Percentiles rank a stretch among this genome's conserved stretches.
Conservation (phyloP, 352 stramenopile species). For the Pythium dissotocum region DNA sequence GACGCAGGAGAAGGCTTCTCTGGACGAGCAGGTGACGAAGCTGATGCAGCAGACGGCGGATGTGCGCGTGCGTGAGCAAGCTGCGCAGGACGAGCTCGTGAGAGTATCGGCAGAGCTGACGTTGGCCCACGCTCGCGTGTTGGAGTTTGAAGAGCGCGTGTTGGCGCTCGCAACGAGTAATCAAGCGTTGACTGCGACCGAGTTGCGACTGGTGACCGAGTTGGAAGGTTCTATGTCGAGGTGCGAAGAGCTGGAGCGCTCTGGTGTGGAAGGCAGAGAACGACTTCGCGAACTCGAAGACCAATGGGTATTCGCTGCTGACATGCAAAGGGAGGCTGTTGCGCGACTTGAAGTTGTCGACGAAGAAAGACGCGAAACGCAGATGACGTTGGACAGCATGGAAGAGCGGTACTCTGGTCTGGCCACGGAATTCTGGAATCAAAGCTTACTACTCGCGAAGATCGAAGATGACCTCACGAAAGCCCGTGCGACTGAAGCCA, state of each 20-base stretch:
- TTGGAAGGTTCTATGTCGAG: not conserved
- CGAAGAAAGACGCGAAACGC: conserved; percentile 17
- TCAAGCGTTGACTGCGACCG: not conserved
- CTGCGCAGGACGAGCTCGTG: not conserved
- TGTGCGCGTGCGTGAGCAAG: not conserved
- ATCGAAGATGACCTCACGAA: conserved; percentile 19
- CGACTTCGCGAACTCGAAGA: conserved; percentile 10
- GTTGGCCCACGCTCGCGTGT: not conserved
- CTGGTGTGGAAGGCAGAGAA: not conserved
- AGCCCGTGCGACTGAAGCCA: conserved; percentile 6
- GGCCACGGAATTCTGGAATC: conserved; percentile 22
- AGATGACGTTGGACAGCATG: conserved; percentile 3
- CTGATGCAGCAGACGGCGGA: conserved; percentile 4
- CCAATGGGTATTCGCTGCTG: conserved; percentile 12
- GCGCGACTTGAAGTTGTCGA: conserved; percentile 23
- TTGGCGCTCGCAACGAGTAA: conserved; percentile 1
- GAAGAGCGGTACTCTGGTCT: conserved; percentile 22
- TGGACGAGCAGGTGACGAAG: conserved; percentile 9
- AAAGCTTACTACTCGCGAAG: conserved; percentile 15
- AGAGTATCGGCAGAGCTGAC: not conserved
- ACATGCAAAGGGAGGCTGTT: conserved; percentile 21
- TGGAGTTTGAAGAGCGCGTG: not conserved
- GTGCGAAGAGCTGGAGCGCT: not conserved
- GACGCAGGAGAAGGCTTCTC: not conserved
- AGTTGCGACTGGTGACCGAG: not conserved